These are phyloP conservation scores for Cordyceps pruinosa DNA, from an alignment of 2,329 filamentous ascomycete genomes.

Conservation along the genomic window DNA sequence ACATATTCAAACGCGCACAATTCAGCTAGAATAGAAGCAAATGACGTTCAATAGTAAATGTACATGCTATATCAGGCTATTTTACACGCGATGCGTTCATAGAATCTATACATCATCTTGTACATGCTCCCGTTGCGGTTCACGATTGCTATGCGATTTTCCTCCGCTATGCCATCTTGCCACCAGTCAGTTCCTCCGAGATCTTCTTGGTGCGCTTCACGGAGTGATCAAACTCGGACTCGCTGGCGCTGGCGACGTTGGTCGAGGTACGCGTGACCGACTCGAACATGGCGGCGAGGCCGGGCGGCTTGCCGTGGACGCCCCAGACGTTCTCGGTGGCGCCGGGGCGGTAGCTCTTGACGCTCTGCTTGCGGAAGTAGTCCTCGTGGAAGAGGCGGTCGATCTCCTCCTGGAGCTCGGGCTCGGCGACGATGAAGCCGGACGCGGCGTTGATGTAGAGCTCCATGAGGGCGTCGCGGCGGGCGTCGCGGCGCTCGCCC, in stretches of 20 bases:
- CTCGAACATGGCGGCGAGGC: conserved; percentile 39
- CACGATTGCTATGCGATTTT: neutral
- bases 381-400: conserved; percentile 68
- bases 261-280: conserved; percentile 27
- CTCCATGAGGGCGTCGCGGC: conserved; percentile 68
- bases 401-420: conserved; percentile 66
- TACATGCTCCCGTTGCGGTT: conserved; percentile 1
- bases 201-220: conserved; percentile 47
- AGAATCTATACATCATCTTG: neutral
- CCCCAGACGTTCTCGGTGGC: conserved; percentile 48
- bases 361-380: conserved; percentile 38
- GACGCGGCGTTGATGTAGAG: conserved; percentile 78
- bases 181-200: conserved; percentile 53
- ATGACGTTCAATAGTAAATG: conserved; percentile 5
- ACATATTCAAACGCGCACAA: neutral
- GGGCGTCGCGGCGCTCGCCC: conserved; percentile 45
- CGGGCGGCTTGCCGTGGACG: conserved; percentile 37
- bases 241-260: conserved; percentile 30
- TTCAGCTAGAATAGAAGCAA: neutral
- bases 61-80: conserved; percentile 7
- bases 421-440: conserved; percentile 77
- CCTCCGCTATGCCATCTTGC: conserved; percentile 41
- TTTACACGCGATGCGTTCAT: conserved; percentile 8
- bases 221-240: conserved; percentile 37
- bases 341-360: conserved; percentile 24